A percentile compares a stretch with the other conserved stretches of the same genome.
Evolutionary conservation across 2,329 filamentous ascomycete species (phyloP).

Genomic region (Dactylonectria estremocensis): DNA sequence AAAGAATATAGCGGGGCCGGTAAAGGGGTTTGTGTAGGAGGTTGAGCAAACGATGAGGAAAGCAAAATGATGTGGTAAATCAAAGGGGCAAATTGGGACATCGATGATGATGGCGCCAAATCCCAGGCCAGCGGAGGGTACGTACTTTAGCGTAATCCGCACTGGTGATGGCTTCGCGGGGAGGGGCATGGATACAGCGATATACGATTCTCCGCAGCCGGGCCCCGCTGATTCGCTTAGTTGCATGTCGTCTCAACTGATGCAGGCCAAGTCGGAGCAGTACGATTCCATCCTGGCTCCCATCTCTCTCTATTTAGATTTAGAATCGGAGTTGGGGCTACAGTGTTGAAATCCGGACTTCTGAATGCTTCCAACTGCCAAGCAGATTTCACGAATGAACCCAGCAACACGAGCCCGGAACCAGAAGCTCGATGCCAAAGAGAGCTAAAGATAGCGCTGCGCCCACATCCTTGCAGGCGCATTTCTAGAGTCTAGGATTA

Average conservation of each 20-base stretch:
- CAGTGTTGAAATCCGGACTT: neutral
- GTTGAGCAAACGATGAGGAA: neutral
- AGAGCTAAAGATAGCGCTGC: neutral
- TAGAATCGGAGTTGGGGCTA: neutral
- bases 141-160: conserved; percentile 1
- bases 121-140: neutral
- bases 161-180: conserved; percentile 8
- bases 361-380: too few relatives aligned
- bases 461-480: neutral
- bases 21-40: too few relatives aligned
- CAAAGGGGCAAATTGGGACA: conserved; percentile 20
- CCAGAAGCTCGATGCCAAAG: neutral
- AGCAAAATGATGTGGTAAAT: conserved; percentile 12
- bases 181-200: conserved; percentile 6
- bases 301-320: neutral
- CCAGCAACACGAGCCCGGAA: neutral
- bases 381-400: neutral
- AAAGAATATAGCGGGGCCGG: neutral
- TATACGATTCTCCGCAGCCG: conserved; percentile 1
- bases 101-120: conserved; percentile 6
- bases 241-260: conserved; percentile 18
- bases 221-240: conserved; percentile 21
- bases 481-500: neutral
- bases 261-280: neutral
- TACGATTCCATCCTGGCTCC: neutral